Percentiles rank a stretch among this genome's conserved stretches.
phyloP scores from a whole-genome alignment of 2,329 filamentous ascomycete genomes.

The Penicillium griseofulvum region DNA sequence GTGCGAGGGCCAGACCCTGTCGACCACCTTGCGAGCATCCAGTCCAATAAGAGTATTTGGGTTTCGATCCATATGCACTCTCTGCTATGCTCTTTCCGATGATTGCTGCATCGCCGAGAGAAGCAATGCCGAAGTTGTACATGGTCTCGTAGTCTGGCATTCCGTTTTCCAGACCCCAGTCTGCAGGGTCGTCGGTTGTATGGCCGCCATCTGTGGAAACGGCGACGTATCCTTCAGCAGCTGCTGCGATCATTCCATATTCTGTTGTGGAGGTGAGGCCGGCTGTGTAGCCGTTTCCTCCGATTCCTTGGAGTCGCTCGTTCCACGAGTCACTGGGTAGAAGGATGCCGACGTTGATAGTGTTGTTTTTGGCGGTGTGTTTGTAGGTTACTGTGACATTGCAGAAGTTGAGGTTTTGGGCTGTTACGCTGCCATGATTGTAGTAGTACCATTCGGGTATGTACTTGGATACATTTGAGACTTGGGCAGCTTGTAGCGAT shows the following conservation, averaged over 20 bases:
- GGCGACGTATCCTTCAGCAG: not conserved
- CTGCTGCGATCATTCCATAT: not conserved
- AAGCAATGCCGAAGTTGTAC: not conserved
- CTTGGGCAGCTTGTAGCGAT: not conserved
- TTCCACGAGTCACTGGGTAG: slow-evolving; percentile 14
- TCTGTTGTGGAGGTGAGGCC: not conserved
- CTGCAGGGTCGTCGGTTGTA: not conserved
- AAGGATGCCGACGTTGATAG: slow-evolving; percentile 21
- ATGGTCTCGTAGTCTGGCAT: not conserved
- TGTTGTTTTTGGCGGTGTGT: slow-evolving; percentile 17
- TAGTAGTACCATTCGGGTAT: not conserved
- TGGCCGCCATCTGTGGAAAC: not conserved
- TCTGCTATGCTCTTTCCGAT: slow-evolving; percentile 7
- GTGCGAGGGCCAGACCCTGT: slow-evolving; percentile 35
- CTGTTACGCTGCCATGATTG: not conserved
- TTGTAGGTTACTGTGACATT: slow-evolving; percentile 30
- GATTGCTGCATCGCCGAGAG: slow-evolving; percentile 30
- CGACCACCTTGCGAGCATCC: slow-evolving; percentile 17
- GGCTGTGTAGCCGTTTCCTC: not conserved
- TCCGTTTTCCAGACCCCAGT: not conserved
- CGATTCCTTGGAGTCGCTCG: not conserved
- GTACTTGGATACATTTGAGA: not conserved
- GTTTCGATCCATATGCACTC: slow-evolving; percentile 4
- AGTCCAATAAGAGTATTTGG: slow-evolving; percentile 14
- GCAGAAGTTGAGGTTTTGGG: slow-evolving; percentile 27